Percentiles rank a stretch among this genome's conserved stretches.
Evolutionary conservation across 139 green algal genomes (phyloP).

Genomic region (Deuterostichococcus epilithicus): DNA sequence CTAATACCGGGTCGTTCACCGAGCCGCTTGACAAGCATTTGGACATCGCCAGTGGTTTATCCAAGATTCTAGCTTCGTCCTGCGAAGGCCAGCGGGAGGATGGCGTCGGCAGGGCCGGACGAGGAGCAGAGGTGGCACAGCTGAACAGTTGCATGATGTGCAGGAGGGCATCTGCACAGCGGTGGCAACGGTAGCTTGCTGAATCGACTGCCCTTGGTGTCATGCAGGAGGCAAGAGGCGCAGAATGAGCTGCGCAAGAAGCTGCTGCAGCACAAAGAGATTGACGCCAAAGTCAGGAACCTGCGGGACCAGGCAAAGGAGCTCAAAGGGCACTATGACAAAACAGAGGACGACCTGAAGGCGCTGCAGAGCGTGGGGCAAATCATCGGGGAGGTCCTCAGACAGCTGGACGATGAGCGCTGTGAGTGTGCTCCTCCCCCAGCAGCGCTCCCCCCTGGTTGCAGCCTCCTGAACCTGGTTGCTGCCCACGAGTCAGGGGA

Average conservation of each 20-base stretch:
- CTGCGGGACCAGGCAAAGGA: conserved; percentile 79
- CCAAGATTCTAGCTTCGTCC: not conserved
- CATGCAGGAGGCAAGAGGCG: not conserved
- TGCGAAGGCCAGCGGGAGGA: not conserved
- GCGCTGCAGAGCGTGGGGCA: conserved; percentile 98
- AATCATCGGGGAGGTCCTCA: conserved; percentile 98
- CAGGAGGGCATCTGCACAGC: no score
- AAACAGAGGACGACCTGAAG: conserved; percentile 99
- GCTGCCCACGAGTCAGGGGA: no score
- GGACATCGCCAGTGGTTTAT: not conserved
- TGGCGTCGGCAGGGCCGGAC: not conserved
- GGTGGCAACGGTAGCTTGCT: not conserved
- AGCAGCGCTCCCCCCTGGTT: no score
- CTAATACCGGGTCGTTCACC: no score
- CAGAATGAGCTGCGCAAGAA: conserved; percentile 71
- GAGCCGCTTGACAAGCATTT: not conserved
- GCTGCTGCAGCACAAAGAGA: conserved; percentile 82
- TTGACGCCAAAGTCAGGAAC: conserved; percentile 71
- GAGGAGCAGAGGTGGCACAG: not conserved
- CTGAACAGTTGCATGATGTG: no score
- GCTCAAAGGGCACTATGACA: conserved; percentile 91
- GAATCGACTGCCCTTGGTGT: no score
- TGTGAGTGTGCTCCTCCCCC: conserved; percentile 85
- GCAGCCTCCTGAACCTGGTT: no score
- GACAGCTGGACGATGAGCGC: conserved; percentile 95